Percentiles rank a stretch among this genome's conserved stretches.
Evolutionary conservation across 495 filamentous ascomycete genomes (phyloP).

Genomic region (Neurospora tetraspora): DNA sequence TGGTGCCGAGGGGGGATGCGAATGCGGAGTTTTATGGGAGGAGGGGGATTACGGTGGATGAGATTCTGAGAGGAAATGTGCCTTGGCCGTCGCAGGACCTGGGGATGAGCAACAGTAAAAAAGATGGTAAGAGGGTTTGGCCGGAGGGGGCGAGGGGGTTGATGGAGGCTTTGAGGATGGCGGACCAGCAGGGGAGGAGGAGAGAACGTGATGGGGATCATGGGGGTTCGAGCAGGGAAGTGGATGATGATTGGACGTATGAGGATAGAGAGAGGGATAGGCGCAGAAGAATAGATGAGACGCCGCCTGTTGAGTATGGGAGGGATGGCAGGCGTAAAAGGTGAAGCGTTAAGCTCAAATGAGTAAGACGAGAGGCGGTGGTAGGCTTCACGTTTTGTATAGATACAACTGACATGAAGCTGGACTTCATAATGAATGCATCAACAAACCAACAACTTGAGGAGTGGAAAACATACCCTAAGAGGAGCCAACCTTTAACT

Average conservation of each 20-base stretch:
- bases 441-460: neutral
- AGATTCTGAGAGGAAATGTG: slow-evolving; percentile 59
- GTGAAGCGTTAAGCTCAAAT: neutral
- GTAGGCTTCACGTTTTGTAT: neutral
- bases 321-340: neutral
- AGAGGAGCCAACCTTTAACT: neutral
- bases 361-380: neutral
- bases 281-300: neutral
- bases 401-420: neutral
- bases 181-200: slow-evolving; percentile 61
- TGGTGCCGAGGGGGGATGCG: slow-evolving; percentile 66
- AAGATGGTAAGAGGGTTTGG: slow-evolving; percentile 14
- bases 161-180: slow-evolving; percentile 60
- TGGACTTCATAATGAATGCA: neutral
- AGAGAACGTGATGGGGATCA: slow-evolving; percentile 25
- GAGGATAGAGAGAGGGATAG: slow-evolving; percentile 41
- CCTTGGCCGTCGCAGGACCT: neutral
- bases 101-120: too few relatives aligned
- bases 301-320: neutral
- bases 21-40: slow-evolving; percentile 64
- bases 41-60: slow-evolving; percentile 41
- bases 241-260: slow-evolving; percentile 12
- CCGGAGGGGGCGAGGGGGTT: slow-evolving; percentile 32
- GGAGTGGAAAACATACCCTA: neutral
- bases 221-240: slow-evolving; percentile 6